phyloP scores from a whole-genome alignment of 306 rosid genomes.

The Abrus pulchellus region DNA sequence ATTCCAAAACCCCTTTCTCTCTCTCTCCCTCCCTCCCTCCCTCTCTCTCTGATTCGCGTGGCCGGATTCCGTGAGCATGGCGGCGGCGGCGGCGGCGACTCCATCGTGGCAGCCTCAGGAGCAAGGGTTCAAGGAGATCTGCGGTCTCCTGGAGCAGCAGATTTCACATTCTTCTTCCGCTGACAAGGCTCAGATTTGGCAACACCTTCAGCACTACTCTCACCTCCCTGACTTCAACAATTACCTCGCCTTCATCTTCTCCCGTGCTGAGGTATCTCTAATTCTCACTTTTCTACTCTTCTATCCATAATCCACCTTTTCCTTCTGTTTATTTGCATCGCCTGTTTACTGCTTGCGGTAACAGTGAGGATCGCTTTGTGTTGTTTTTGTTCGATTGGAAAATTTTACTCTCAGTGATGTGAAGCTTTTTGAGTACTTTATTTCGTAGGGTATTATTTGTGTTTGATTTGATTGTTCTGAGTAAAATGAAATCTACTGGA shows the following conservation, averaged over 20 bases:
- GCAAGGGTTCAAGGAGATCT: slow-evolving; percentile 95
- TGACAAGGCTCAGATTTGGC: slow-evolving; percentile 99
- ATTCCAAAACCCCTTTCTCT: slow-evolving; percentile 40
- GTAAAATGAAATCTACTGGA: slow-evolving; percentile 4
- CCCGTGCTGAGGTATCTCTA: slow-evolving; percentile 79
- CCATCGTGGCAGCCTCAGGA: slow-evolving; percentile 92
- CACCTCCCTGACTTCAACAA: slow-evolving; percentile 96
- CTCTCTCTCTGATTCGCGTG: neutral
- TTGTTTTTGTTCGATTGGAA: slow-evolving; percentile 10
- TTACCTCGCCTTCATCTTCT: slow-evolving; percentile 88
- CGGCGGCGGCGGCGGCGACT: slow-evolving; percentile 54
- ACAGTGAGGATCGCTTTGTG: neutral
- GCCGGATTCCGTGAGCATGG: slow-evolving; percentile 50
- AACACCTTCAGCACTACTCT: slow-evolving; percentile 88
- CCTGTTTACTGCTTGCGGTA: neutral
- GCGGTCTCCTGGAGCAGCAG: slow-evolving; percentile 91
- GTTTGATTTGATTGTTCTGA: slow-evolving; percentile 39
- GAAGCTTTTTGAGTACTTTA: neutral
- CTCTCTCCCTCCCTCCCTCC: neutral
- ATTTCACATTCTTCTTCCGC: slow-evolving; percentile 86
- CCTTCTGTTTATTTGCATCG: neutral
- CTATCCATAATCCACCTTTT: neutral
- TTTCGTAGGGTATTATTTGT: neutral
- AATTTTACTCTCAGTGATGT: slow-evolving; percentile 12
- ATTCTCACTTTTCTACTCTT: neutral